Conservation (phyloP, 2,329 filamentous ascomycete species). For the Botrytis sinoallii region DNA sequence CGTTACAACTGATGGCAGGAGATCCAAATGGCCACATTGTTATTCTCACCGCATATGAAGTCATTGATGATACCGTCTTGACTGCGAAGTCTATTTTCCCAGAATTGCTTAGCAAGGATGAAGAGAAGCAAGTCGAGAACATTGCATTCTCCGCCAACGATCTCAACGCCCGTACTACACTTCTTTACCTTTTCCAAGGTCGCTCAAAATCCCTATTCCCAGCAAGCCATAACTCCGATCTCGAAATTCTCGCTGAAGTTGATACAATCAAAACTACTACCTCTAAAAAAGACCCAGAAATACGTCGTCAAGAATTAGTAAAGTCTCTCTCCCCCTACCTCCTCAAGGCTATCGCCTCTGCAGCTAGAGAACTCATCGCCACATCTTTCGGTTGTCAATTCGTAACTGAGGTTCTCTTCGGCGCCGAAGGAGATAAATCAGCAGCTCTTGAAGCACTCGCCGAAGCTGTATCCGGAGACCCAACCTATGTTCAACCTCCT, state of each 20-base stretch:
- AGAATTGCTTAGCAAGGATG: conserved; percentile 75
- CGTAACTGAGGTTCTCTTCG: conserved; percentile 77
- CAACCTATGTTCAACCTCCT: conserved; percentile 38
- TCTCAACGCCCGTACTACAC: conserved; percentile 59
- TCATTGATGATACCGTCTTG: conserved; percentile 91
- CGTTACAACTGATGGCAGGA: conserved; percentile 77
- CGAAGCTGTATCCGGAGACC: conserved; percentile 58
- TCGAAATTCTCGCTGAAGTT: conserved; percentile 72
- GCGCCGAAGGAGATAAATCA: conserved; percentile 71
- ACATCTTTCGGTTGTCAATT: conserved; percentile 86
- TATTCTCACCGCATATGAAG: conserved; percentile 81
- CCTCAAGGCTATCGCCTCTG: conserved; percentile 67
- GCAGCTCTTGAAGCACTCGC: conserved; percentile 68
- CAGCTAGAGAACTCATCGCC: conserved; percentile 64
- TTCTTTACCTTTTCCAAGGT: conserved; percentile 79
- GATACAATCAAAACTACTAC: conserved; percentile 76
- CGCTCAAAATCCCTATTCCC: conserved; percentile 60
- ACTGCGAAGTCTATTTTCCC: conserved; percentile 81
- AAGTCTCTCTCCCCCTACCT: conserved; percentile 71
- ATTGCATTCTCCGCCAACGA: conserved; percentile 64
- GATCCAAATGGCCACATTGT: conserved; percentile 77
- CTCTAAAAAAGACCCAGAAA: conserved; percentile 85
- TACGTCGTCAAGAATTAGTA: conserved; percentile 72
- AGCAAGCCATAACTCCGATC: conserved; percentile 59
- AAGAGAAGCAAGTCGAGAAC: conserved; percentile 59